Conservation (phyloP, 2,329 filamentous ascomycete genomes). For the Zalaria obscura region DNA sequence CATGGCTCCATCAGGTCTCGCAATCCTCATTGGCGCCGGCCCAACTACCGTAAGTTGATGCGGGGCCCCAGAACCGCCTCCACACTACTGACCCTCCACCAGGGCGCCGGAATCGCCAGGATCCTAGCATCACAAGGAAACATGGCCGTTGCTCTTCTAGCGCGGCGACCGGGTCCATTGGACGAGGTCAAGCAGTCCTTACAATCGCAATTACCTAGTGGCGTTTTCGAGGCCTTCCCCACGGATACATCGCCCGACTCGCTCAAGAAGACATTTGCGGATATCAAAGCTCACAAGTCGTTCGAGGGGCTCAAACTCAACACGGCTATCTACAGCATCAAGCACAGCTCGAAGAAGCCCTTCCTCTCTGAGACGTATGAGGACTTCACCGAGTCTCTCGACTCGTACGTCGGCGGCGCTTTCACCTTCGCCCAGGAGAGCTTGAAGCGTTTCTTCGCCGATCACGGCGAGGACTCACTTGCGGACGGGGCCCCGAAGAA, state of each 20-base stretch:
- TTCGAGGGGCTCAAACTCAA: conserved; percentile 37
- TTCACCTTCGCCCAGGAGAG: conserved; percentile 42
- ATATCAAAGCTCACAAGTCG: conserved; percentile 33
- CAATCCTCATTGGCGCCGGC: conserved; percentile 38
- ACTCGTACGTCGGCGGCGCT: conserved; percentile 40
- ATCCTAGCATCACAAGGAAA: conserved; percentile 40
- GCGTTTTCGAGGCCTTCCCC: conserved; percentile 37
- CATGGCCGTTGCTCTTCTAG: conserved; percentile 40
- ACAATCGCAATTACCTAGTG: conserved; percentile 25
- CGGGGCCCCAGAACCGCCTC: not conserved
- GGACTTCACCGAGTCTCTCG: conserved; percentile 32
- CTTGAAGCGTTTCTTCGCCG: conserved; percentile 35
- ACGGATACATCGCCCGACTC: conserved; percentile 34
- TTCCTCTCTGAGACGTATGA: conserved; percentile 41
- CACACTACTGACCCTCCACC: conserved; percentile 2
- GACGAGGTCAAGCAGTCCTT: conserved; percentile 28
- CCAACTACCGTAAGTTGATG: conserved; percentile 23
- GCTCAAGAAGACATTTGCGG: conserved; percentile 33
- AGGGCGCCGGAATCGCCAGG: conserved; percentile 42
- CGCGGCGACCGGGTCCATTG: conserved; percentile 33
- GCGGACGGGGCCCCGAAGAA: conserved; percentile 36
- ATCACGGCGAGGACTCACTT: conserved; percentile 35
- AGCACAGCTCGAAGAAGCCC: conserved; percentile 39
- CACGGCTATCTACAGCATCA: conserved; percentile 42
- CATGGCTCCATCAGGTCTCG: conserved; percentile 35